A percentile compares a stretch with the other conserved stretches of the same genome.
Evolutionary conservation across 129 eudicot genomes (phyloP).

Genomic region (Logfia minima): DNA sequence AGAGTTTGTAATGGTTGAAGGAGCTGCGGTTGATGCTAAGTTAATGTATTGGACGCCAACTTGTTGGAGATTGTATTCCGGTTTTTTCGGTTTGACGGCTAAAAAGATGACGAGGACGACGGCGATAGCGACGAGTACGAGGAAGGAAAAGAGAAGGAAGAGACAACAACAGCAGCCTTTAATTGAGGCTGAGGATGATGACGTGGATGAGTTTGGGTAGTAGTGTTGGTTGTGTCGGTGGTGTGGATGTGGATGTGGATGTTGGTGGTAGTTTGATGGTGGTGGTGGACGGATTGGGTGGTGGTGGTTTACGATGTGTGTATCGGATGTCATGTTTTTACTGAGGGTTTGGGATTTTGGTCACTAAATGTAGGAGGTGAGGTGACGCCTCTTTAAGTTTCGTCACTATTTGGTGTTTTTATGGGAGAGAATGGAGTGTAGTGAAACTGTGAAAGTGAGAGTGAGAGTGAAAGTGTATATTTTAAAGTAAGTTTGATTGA

Average conservation of each 20-base stretch:
- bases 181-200: slow-evolving; percentile 61
- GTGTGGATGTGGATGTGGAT: background rate
- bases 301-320: slow-evolving; percentile 23
- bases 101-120: slow-evolving; percentile 71
- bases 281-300: slow-evolving; percentile 29
- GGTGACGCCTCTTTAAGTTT: too few relatives aligned
- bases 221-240: slow-evolving; percentile 32
- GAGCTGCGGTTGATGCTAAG: slow-evolving; percentile 34
- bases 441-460: background rate
- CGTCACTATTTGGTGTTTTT: background rate
- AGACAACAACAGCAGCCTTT: slow-evolving; percentile 98
- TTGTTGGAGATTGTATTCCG: slow-evolving; percentile 76
- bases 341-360: background rate
- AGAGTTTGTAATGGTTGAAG: slow-evolving; percentile 36
- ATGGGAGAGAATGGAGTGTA: background rate
- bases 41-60: slow-evolving; percentile 77
- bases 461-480: background rate
- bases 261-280: slow-evolving; percentile 33
- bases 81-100: slow-evolving; percentile 83
- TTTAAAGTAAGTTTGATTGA: background rate
- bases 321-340: slow-evolving; percentile 17
- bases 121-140: slow-evolving; percentile 69
- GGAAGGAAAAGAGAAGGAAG: slow-evolving; percentile 87
- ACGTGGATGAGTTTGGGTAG: slow-evolving; percentile 49
- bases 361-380: background rate